A percentile compares a stretch with the other conserved stretches of the same genome.
Evolutionary conservation across 345 rosid genomes (phyloP).

Genomic region (Eucalyptus globulus): DNA sequence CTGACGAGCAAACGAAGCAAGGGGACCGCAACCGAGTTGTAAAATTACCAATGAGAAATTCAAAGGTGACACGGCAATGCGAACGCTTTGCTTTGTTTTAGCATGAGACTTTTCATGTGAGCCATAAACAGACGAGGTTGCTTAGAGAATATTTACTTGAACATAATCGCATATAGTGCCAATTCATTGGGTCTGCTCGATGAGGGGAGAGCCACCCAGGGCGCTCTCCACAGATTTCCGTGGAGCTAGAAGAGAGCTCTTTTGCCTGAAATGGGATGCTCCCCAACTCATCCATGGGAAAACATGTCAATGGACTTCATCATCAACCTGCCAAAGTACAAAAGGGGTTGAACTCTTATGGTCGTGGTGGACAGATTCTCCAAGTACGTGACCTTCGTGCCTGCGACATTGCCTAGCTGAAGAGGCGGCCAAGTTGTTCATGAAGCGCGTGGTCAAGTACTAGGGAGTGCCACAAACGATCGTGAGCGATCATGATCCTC

Average conservation of each 20-base stretch:
- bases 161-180: not conserved
- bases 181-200: not conserved
- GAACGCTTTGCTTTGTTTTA: not conserved
- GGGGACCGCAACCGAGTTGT: not conserved
- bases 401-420: no score
- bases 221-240: not conserved
- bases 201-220: not conserved
- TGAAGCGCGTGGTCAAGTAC: no score
- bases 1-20: not conserved
- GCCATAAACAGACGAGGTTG: not conserved
- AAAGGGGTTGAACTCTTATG: accelerated
- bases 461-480: no score
- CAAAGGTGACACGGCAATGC: not conserved
- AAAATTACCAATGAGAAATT: not conserved
- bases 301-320: no score
- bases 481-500: accelerated
- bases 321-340: accelerated
- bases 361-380: no score
- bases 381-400: accelerated
- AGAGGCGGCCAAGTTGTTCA: no score
- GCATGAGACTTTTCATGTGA: not conserved
- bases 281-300: no score
- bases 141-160: not conserved
- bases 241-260: not conserved
- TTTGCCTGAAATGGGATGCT: not conserved